phyloP scores from a whole-genome alignment of 2,329 filamentous ascomycete species.

The Neoascochyta sp. region DNA sequence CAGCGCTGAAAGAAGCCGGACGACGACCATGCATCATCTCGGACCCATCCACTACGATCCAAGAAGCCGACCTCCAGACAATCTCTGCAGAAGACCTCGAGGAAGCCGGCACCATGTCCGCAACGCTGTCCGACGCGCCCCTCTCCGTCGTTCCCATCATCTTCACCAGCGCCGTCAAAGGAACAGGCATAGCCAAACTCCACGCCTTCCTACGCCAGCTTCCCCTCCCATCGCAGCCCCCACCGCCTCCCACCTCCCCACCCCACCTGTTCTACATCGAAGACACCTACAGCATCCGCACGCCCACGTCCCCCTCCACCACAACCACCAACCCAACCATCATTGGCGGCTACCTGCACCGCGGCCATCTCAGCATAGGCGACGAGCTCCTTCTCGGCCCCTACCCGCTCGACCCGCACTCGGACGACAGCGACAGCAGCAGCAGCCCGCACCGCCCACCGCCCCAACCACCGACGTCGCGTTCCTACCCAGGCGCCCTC shows the following conservation, averaged over 20 bases:
- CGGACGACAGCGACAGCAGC: constrained; percentile 39
- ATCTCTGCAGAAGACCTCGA: constrained; percentile 56
- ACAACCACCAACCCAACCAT: constrained; percentile 56
- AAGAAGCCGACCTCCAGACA: constrained; percentile 48
- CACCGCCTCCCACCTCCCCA: constrained; percentile 41
- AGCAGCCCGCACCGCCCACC: constrained; percentile 19
- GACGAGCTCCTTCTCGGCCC: constrained; percentile 78
- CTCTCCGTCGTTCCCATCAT: constrained; percentile 70
- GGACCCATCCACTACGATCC: constrained; percentile 19
- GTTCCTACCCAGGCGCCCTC: constrained; percentile 49
- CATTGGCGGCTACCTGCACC: constrained; percentile 78
- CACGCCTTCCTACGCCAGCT: constrained; percentile 77
- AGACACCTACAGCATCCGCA: constrained; percentile 67
- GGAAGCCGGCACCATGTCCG: constrained; percentile 57
- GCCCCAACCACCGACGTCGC: constrained; percentile 36
- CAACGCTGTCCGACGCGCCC: constrained; percentile 46
- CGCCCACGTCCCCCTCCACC: constrained; percentile 40
- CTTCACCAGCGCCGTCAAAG: constrained; percentile 81
- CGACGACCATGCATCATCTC: constrained; percentile 68
- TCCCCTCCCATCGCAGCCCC: constrained; percentile 53
- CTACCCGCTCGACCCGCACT: constrained; percentile 41
- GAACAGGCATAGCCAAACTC: constrained; percentile 72
- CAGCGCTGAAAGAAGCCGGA: constrained; percentile 70
- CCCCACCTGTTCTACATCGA: constrained; percentile 80
- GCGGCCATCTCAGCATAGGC: constrained; percentile 72